Percentiles rank a stretch among this genome's conserved stretches.
Conservation (phyloP, 345 rosid species). For the Boechera stricta region DNA sequence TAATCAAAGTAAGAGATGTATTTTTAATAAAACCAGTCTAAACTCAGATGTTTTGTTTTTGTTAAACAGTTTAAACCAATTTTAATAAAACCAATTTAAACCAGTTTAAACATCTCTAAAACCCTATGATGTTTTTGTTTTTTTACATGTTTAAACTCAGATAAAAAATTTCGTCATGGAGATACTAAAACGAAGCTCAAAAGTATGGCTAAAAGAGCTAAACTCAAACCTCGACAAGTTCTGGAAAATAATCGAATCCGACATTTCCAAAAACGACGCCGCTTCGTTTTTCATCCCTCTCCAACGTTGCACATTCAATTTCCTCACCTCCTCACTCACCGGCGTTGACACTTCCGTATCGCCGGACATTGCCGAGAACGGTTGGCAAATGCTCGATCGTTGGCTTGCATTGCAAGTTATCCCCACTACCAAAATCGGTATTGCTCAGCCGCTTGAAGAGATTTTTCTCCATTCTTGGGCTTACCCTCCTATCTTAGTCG, state of each 20-base stretch:
- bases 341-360: conserved; percentile 68
- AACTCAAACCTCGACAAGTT: conserved; percentile 55
- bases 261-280: conserved; percentile 49
- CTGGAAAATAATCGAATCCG: conserved; percentile 60
- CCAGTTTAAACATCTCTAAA: too few species aligned
- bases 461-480: conserved; percentile 81
- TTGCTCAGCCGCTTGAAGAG: conserved; percentile 67
- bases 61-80: too few species aligned
- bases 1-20: too few species aligned
- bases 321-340: conserved; percentile 58
- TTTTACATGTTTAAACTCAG: conserved; percentile 41
- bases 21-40: too few species aligned
- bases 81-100: too few species aligned
- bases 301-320: conserved; percentile 63
- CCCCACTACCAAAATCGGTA: conserved; percentile 56
- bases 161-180: conserved; percentile 60
- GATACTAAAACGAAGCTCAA: conserved; percentile 71
- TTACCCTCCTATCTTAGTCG: conserved; percentile 64
- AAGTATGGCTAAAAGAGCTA: conserved; percentile 61
- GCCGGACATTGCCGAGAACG: conserved; percentile 56
- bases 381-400: conserved; percentile 52
- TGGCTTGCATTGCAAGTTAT: conserved; percentile 79
- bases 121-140: too few species aligned
- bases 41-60: too few species aligned
- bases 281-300: conserved; percentile 53